Evolutionary conservation across 2,329 filamentous ascomycete species (phyloP).

Genomic region (Talaromyces albobiverticillius): DNA sequence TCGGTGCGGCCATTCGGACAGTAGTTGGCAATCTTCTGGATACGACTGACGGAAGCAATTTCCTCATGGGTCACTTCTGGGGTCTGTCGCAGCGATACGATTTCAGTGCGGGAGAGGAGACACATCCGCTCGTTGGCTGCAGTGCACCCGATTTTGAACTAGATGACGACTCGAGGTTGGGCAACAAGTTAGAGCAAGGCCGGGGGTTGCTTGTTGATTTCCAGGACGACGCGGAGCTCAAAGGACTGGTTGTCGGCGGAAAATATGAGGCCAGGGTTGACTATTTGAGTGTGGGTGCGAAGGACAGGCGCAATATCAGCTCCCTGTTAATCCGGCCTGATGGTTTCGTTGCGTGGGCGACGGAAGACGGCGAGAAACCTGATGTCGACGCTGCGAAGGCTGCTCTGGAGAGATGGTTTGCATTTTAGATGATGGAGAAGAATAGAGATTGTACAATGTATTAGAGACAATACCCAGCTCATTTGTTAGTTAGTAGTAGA

Average conservation of each 20-base stretch:
- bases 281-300: constrained; percentile 8
- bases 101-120: constrained; percentile 16
- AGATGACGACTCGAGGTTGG: constrained; percentile 25
- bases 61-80: constrained; percentile 29
- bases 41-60: constrained; percentile 15
- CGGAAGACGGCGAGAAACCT: constrained; percentile 55
- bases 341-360: constrained; percentile 36
- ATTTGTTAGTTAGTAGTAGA: neutral
- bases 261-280: neutral
- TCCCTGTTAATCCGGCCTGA: constrained; percentile 31
- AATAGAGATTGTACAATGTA: neutral
- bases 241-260: neutral
- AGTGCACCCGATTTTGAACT: constrained; percentile 37
- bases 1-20: constrained; percentile 22
- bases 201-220: constrained; percentile 21
- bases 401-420: constrained; percentile 7
- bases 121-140: constrained; percentile 32
- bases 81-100: constrained; percentile 34
- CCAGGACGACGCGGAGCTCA: neutral
- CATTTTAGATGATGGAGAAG: neutral
- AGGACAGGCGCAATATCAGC: constrained; percentile 19
- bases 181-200: constrained; percentile 27
- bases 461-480: neutral
- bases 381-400: constrained; percentile 1
- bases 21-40: constrained; percentile 5